Conservation (phyloP, 306 rosid species). For the Rubus parviflorus region DNA sequence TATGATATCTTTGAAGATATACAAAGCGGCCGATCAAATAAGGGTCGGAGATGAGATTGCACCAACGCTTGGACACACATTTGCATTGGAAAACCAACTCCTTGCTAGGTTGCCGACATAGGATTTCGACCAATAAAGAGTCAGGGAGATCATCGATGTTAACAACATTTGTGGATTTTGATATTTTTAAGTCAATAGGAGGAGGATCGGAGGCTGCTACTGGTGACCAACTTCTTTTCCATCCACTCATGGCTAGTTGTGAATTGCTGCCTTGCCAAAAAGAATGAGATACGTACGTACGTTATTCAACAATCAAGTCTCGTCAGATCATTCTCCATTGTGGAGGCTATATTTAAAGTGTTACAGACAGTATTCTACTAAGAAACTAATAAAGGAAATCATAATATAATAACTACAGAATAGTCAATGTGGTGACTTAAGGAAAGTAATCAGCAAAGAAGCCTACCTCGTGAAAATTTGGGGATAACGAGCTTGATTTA, state of each 20-base stretch:
- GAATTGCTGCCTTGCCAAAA: not conserved
- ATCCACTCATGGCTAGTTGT: not conserved
- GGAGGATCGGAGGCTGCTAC: not conserved
- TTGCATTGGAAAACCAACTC: not conserved
- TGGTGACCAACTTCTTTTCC: not conserved
- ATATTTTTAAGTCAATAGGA: not conserved
- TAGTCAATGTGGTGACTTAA: no score
- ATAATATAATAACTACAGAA: no score
- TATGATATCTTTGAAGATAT: not conserved
- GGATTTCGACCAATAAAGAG: not conserved
- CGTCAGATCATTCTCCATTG: no score
- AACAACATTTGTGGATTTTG: not conserved
- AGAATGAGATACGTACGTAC: not conserved
- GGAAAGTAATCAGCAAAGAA: no score
- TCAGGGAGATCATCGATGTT: not conserved
- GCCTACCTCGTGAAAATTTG: no score
- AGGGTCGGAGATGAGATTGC: not conserved
- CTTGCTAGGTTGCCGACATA: not conserved
- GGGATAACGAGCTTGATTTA: no score
- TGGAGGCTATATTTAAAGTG: no score
- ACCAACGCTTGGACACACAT: not conserved
- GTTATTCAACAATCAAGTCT: no score
- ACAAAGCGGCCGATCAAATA: not conserved
- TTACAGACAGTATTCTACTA: no score
- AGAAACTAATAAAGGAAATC: no score